Evolutionary conservation across 768 basidiomycete species (phyloP), one percentile per base, ranked within the genome.

Genomic region (Trametes cingulata): DNA sequence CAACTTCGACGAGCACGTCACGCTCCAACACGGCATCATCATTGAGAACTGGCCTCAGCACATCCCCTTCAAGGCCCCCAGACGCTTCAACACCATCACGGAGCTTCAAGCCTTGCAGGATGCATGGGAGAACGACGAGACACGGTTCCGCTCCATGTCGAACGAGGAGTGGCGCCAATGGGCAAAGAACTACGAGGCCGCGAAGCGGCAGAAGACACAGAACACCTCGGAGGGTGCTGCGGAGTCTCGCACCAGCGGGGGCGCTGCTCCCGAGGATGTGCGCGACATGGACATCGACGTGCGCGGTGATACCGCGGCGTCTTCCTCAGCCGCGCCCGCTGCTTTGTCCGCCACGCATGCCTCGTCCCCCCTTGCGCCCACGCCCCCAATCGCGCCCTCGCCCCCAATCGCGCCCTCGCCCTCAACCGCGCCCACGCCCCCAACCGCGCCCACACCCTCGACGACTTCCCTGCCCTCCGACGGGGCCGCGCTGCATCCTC

Each of bases 1-100:
- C n/a, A 64, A 67, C 48, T 68, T 68, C 49, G 62, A 65, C n/a
- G 29, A 56, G 7, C 57, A 62, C 45, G 64, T 70, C 56, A 70
- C 69, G 15, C 20, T 37, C 6, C 46, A 9, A 29, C 48, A 61
- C 33, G 54, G 62, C 37, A 49, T 70, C 35, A 53, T 67, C 24
- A 19, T 67, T 52, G 64, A 67, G 40, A 49, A 52, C 47, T 70
- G 69, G 69, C 36, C 33, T 13, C 65, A 67, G 7, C 15, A 33
- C 22, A 58, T n/a, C n/a, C n/a, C 55, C 22, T 67, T 70, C 60
- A 47, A 17, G 17, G 29, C 52, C 13, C 69, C 69, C 5, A 51
- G 65, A 17, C 33, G 39, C 17, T 17, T 69, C 19, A 46, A 27
- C 36, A 60, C 62, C 52, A 40, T 19, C 39, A 47, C 10, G n/a